These are phyloP conservation scores for Pythium utonaiense DNA, from an alignment of 352 stramenopile species.

Conservation along the genomic window DNA sequence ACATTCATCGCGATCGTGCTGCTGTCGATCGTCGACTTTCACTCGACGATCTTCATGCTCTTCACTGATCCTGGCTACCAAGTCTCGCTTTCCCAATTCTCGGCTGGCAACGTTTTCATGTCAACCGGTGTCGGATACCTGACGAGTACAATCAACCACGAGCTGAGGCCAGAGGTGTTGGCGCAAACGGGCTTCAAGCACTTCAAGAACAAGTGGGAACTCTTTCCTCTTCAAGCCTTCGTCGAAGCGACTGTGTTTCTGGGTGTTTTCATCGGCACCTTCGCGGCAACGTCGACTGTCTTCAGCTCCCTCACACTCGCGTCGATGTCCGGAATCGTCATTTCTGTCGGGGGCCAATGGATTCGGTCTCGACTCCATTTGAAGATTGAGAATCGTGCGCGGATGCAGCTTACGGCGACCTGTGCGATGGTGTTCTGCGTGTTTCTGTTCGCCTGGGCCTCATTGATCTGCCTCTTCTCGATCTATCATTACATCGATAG, in stretches of 20 bases:
- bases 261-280: constrained; percentile 73
- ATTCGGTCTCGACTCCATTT: constrained; percentile 57
- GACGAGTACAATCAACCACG: constrained; percentile 57
- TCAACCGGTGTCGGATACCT: constrained; percentile 63
- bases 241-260: constrained; percentile 68
- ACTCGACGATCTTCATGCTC: constrained; percentile 50
- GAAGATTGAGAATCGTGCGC: constrained; percentile 48
- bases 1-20: constrained; percentile 74
- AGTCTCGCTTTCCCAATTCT: constrained; percentile 72
- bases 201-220: constrained; percentile 69
- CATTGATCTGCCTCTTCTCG: constrained; percentile 62
- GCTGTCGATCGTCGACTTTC: constrained; percentile 61
- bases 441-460: constrained; percentile 66
- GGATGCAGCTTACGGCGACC: constrained; percentile 60
- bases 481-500: constrained; percentile 87
- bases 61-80: constrained; percentile 38
- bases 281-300: constrained; percentile 61
- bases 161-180: constrained; percentile 55
- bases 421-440: constrained; percentile 74
- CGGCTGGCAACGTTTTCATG: constrained; percentile 63
- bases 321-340: constrained; percentile 65
- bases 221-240: constrained; percentile 77
- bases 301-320: constrained; percentile 77
- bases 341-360: constrained; percentile 70
- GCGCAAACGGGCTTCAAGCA: constrained; percentile 46